Percentiles rank a stretch among this genome's conserved stretches.
These are phyloP conservation scores for Prunus dulcis DNA, from an alignment of 306 rosid species.

Conservation along the genomic window DNA sequence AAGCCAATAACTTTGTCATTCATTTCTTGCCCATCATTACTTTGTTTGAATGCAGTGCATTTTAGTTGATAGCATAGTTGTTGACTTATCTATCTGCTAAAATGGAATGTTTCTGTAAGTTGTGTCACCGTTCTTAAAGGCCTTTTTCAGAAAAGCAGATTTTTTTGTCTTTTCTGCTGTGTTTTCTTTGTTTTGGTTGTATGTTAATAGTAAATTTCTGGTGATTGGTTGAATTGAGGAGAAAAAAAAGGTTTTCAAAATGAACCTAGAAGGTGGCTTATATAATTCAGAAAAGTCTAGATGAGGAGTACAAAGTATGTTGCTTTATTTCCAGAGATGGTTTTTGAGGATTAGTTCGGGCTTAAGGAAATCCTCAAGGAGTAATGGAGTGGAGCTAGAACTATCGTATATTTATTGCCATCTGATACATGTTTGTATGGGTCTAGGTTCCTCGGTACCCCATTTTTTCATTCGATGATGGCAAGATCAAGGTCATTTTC, in stretches of 20 bases:
- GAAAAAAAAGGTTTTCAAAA: background rate
- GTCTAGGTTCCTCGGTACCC: constrained; percentile 86
- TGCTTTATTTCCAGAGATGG: background rate
- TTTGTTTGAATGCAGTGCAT: background rate
- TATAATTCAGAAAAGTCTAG: background rate
- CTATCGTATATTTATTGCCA: background rate
- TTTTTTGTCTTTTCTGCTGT: too few relatives aligned
- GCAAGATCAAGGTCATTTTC: constrained; percentile 50
- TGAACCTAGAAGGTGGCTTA: background rate
- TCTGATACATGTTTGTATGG: constrained; percentile 33
- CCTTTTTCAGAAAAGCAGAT: too few relatives aligned
- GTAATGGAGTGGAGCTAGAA: background rate
- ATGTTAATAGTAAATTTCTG: background rate
- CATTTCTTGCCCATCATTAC: background rate
- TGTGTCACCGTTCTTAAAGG: too few relatives aligned
- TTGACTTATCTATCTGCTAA: background rate
- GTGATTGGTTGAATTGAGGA: background rate
- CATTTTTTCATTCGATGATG: constrained; percentile 88
- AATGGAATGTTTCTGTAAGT: background rate
- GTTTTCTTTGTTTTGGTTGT: too few relatives aligned
- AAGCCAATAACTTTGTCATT: constrained; percentile 26
- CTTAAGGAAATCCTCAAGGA: background rate
- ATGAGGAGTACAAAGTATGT: background rate
- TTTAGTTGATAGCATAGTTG: background rate
- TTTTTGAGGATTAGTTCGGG: background rate